Evolutionary conservation across 805 yeast genomes (phyloP), one percentile per base, ranked within the genome.

Genomic region (Zygosaccharomyces kombuchaensis): DNA sequence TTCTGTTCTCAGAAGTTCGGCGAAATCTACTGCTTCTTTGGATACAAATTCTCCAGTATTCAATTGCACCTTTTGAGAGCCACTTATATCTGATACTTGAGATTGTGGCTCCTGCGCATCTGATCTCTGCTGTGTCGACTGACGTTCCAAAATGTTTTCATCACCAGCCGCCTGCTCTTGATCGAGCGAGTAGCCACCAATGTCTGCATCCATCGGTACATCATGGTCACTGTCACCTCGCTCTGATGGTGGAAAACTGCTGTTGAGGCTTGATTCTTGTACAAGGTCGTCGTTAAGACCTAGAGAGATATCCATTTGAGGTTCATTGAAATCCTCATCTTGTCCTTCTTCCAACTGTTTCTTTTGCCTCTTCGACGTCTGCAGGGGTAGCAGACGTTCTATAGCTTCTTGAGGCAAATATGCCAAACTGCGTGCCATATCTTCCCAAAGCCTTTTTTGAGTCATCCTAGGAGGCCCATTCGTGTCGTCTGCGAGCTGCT

Each of bases 21-120:
- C 68, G 53, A 66, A 52, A 30, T 60, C 52, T 21, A 56, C 58
- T 13, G 58, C 58, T 19, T 60, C 53, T 45, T 56, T 60, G 8
- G 65, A 55, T 6, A 57, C 61, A 8, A 53, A 34, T 37, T 58
- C 64, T 7, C 58, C 61, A 6, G 57, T 22, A 6, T 36, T 17
- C 23, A 57, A 40, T 36, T 45, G 47, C 9, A 53, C 46, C 26
- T 55, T 54, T 25, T 56, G 51, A 14, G 47, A 16, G 16, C 27
- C 41, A 22, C 17, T 27, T 10, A 17, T 7, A 14, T 23, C 40
- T 4, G 46, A 34, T 25, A 36, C 45, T 26, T 40, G 44, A n/a
- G 40, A 12, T 7, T 36, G 16, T 32, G 22, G 2, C 44, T 40
- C 19, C 9, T 7, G 19, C 17, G 26, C 30, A 26, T 48, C 43